Conservation (phyloP, 1,284 basidiomycete genomes). For the Marasmius oreades region DNA sequence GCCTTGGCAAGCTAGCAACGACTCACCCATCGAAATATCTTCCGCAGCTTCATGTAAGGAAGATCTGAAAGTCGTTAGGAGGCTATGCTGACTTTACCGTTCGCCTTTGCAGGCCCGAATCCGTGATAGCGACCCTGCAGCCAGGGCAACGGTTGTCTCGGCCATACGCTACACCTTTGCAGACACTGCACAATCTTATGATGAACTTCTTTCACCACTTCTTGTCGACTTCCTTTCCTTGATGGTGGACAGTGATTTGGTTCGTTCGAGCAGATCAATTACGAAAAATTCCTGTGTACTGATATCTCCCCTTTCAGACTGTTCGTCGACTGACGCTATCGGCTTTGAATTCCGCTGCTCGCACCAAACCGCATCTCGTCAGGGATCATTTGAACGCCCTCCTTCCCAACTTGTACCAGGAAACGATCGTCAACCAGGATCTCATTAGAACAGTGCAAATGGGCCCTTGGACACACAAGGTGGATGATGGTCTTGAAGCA, state of each 20-base stretch:
- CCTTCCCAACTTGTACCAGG: constrained; percentile 82
- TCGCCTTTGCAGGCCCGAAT: constrained; percentile 53
- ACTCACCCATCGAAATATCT: constrained; percentile 88
- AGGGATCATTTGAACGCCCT: constrained; percentile 78
- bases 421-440: constrained; percentile 78
- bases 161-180: constrained; percentile 96
- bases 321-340: constrained; percentile 87
- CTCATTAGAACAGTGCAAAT: constrained; percentile 92
- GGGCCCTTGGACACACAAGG: constrained; percentile 97
- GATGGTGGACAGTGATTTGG: constrained; percentile 83
- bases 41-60: constrained; percentile 82
- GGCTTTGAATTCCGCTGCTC: constrained; percentile 89
- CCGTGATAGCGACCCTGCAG: constrained; percentile 60
- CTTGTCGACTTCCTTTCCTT: constrained; percentile 89
- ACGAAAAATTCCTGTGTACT: not conserved
- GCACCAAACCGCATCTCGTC: constrained; percentile 91
- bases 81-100: constrained; percentile 4
- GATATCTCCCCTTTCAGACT: constrained; percentile 44
- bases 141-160: constrained; percentile 88
- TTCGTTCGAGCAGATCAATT: constrained; percentile 33
- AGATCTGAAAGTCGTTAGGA: not conserved
- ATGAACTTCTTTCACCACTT: constrained; percentile 82
- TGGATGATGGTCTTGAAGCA: constrained; percentile 91
- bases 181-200: constrained; percentile 80
- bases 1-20: constrained; percentile 92